Evolutionary conservation across 306 rosid genomes (phyloP).

Genomic region (Cercis canadensis): DNA sequence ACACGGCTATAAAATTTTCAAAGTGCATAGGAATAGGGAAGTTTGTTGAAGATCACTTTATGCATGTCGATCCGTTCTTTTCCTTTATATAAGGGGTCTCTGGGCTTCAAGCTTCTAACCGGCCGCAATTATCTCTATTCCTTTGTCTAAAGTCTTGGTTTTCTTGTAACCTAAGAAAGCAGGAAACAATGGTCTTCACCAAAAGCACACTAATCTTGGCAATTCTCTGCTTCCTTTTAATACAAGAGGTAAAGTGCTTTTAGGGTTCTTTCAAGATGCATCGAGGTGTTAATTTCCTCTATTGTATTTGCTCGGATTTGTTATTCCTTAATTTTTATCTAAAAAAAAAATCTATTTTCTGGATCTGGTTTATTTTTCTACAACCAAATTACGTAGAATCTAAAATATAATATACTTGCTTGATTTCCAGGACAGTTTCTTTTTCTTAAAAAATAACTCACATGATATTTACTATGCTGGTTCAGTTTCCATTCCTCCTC

Average conservation of each 20-base stretch:
- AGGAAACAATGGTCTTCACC: constrained; percentile 35
- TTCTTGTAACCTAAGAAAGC: constrained; percentile 16
- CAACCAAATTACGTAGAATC: no score
- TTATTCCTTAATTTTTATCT: no score
- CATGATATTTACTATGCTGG: no score
- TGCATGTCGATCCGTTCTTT: not conserved
- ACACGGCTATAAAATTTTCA: constrained; percentile 29
- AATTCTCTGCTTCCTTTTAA: constrained; percentile 37
- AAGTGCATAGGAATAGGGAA: constrained; percentile 25
- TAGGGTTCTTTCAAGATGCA: not conserved
- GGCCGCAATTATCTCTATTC: constrained; percentile 15
- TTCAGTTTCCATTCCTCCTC: no score
- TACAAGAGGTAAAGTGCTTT: constrained; percentile 43
- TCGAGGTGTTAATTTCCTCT: not conserved
- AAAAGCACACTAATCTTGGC: constrained; percentile 30
- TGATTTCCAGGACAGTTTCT: no score
- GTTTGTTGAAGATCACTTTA: constrained; percentile 25
- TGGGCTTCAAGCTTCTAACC: constrained; percentile 12
- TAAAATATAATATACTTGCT: no score
- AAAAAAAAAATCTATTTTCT: no score
- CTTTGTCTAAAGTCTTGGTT: constrained; percentile 8
- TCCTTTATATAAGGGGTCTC: constrained; percentile 21
- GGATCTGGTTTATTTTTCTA: no score
- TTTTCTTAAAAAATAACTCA: no score
- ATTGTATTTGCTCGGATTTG: not conserved